Conservation (phyloP, 2,329 filamentous ascomycete species). For the Aspergillus pseudotamarii region DNA sequence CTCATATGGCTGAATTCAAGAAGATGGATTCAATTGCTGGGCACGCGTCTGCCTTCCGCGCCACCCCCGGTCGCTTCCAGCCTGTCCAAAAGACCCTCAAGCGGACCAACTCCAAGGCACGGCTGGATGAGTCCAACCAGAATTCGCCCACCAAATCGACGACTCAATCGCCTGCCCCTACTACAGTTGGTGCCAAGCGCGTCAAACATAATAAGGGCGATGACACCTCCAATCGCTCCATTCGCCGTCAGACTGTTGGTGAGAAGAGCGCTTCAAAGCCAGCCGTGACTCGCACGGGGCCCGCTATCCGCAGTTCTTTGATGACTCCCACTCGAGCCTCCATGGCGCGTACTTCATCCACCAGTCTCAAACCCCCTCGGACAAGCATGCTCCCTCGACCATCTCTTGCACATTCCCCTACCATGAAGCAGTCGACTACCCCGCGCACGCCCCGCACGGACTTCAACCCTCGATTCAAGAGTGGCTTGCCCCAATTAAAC, state of each 20-base stretch:
- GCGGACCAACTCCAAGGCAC: constrained; percentile 62
- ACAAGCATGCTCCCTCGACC: constrained; percentile 52
- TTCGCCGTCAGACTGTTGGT: constrained; percentile 48
- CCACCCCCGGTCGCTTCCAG: constrained; percentile 47
- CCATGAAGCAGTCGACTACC: constrained; percentile 53
- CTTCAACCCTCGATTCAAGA: constrained; percentile 49
- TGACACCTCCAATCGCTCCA: constrained; percentile 69
- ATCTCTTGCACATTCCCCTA: constrained; percentile 54
- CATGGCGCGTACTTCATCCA: constrained; percentile 58
- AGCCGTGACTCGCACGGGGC: constrained; percentile 45
- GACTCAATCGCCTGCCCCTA: constrained; percentile 31
- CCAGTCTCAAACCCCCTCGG: constrained; percentile 57
- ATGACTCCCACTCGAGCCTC: constrained; percentile 81
- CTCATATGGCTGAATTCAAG: constrained; percentile 85
- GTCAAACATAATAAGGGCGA: constrained; percentile 68
- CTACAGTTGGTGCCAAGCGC: constrained; percentile 65
- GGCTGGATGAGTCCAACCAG: constrained; percentile 61
- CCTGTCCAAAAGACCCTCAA: constrained; percentile 50
- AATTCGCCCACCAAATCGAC: constrained; percentile 40
- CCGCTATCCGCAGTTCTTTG: constrained; percentile 56
- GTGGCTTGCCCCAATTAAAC: constrained; percentile 53
- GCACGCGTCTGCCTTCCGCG: constrained; percentile 74
- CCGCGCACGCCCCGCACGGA: constrained; percentile 50
- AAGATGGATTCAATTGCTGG: constrained; percentile 97
- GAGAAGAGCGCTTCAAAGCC: constrained; percentile 28